Base-by-base conservation (phyloP, 192 early-diverging fungal genomes). In the Haplosporangium gracile region DNA sequence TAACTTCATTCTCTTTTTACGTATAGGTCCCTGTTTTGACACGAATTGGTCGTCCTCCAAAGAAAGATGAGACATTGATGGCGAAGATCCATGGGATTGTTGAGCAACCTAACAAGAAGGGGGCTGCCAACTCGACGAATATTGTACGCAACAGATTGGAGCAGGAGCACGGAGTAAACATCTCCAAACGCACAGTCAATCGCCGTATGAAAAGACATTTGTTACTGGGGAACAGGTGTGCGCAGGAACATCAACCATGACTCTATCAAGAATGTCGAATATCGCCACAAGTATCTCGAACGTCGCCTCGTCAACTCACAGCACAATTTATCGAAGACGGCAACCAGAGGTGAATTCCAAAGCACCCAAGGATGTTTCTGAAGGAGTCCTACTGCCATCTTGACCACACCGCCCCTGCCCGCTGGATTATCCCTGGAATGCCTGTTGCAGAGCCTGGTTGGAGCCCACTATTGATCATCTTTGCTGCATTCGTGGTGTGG, bases 401-500 rank as follows among this genome's bases (percentile, higher is more conserved):
- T 8, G 79, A 81, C 36, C 79, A 81, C 39, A n/a, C 39, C 16
- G 47, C 68, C 34, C 39, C 68, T 42, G 18, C n/a, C 4, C 43
- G 71, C 29, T 80, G 79, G 79, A 63, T 74, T 8, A 11, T n/a
- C 7, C n/a, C 36, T 32, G 79, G 79, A 1, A 47, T 26, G 29
- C 47, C 40, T 42, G 51, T 81, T 32, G 7, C 38, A 11, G 73
- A 75, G 38, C 51, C 73, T 7, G 79, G 79, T 32, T 29, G 36
- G 2, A 34, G 75, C 47, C 68, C 73, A 32, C 42, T 81, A 18
- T 39, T 81, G 24, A 68, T 75, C 13, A 81, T 81, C 5, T 70
- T 81, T 55, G 74, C 60, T 4, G 80, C 65, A 4, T 81, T 81
- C 43, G 80, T 81, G 26, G 80, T 75, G 1, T 81, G 20, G 36